A percentile compares a stretch with the other conserved stretches of the same genome.
These are phyloP conservation scores for Coprinopsis cinerea DNA, from an alignment of 768 basidiomycete species.

Conservation along the genomic window DNA sequence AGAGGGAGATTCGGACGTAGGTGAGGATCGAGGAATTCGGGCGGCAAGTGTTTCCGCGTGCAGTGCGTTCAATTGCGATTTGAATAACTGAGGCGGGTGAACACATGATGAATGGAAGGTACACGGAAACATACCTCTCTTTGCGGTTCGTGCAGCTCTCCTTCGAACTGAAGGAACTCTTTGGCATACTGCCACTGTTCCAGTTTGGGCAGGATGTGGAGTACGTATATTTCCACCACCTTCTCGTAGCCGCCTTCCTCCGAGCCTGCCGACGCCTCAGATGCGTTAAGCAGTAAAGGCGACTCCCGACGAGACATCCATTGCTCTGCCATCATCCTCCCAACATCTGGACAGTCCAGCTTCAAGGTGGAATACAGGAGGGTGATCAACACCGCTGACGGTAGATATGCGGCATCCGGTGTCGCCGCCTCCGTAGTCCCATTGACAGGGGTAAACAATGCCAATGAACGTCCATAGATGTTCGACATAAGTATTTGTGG, in stretches of 20 bases:
- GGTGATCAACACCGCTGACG: slow-evolving; percentile 63
- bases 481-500: slow-evolving; percentile 52
- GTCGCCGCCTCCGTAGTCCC: slow-evolving; percentile 30
- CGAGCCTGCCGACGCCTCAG: slow-evolving; percentile 17
- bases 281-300: slow-evolving; percentile 17
- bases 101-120: background rate
- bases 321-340: slow-evolving; percentile 64
- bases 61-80: slow-evolving; percentile 35
- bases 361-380: slow-evolving; percentile 68
- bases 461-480: slow-evolving; percentile 58
- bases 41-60: slow-evolving; percentile 32
- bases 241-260: slow-evolving; percentile 61
- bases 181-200: slow-evolving; percentile 77
- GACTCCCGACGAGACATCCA: slow-evolving; percentile 64
- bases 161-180: slow-evolving; percentile 72
- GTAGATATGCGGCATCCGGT: slow-evolving; percentile 50
- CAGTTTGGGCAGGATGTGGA: slow-evolving; percentile 65
- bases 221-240: slow-evolving; percentile 69
- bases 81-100: slow-evolving; percentile 26
- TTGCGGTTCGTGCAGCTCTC: slow-evolving; percentile 45
- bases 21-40: slow-evolving; percentile 20
- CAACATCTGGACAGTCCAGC: slow-evolving; percentile 53
- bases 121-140: slow-evolving; percentile 48
- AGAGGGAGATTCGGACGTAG: slow-evolving; percentile 20
- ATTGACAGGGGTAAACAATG: slow-evolving; percentile 55